Percentiles rank a stretch among this genome's conserved stretches.
Evolutionary conservation across 768 basidiomycete species (phyloP).

Genomic region (Kwoniella sp.): DNA sequence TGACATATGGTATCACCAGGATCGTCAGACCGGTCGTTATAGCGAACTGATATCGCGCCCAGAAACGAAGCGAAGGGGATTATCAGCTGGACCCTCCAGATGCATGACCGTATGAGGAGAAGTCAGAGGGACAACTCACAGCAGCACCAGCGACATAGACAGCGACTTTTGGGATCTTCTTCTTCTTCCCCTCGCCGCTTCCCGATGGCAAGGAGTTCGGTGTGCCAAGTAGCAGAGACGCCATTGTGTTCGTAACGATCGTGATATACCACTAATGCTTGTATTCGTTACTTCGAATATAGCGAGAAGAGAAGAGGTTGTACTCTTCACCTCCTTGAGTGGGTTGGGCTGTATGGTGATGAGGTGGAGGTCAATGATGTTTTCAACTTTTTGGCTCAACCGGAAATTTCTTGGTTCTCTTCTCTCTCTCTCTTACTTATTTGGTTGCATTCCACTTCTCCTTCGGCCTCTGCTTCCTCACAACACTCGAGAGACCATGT

Average conservation of each 20-base stretch:
- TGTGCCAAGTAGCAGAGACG: constrained; percentile 15
- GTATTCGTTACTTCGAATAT: too few species aligned
- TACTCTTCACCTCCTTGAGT: neutral
- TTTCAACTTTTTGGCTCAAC: neutral
- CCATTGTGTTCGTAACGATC: constrained; percentile 9
- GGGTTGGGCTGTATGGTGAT: constrained; percentile 3
- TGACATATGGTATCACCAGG: constrained; percentile 38
- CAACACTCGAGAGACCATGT: constrained; percentile 9
- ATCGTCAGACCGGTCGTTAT: constrained; percentile 39
- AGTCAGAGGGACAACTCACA: constrained; percentile 22
- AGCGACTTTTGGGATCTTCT: constrained; percentile 43
- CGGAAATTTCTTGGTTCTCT: constrained; percentile 4
- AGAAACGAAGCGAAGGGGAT: neutral
- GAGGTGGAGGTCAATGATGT: constrained; percentile 4
- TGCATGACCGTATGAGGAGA: neutral
- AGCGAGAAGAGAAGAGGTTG: too few species aligned
- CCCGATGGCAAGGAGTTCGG: constrained; percentile 6
- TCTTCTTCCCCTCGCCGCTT: constrained; percentile 14
- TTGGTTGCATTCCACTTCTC: neutral
- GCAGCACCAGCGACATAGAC: constrained; percentile 44
- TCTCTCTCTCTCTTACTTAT: neutral
- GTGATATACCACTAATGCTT: too few species aligned
- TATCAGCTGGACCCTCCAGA: constrained; percentile 9
- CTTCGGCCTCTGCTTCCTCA: neutral
- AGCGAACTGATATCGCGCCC: too few species aligned